A percentile compares a stretch with the other conserved stretches of the same genome.
Evolutionary conservation across 2,329 filamentous ascomycete genomes (phyloP).

Genomic region (Fonsecaea monophora): DNA sequence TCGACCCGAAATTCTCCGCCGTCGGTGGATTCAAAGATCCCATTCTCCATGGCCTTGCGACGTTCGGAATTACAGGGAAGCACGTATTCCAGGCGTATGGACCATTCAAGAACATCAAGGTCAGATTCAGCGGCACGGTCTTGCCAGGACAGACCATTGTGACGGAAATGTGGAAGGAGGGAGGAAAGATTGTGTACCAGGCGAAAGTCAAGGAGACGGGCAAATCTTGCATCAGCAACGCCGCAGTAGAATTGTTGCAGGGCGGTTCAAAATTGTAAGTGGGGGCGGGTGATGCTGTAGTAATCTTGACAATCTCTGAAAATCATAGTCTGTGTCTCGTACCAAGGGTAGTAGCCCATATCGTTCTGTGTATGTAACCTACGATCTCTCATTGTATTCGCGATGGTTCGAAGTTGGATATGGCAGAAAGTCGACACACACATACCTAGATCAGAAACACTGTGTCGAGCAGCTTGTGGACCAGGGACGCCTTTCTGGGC

Average conservation of each 20-base stretch:
- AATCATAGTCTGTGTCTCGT: neutral
- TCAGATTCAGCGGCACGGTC: slow-evolving; percentile 85
- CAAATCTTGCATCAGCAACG: slow-evolving; percentile 82
- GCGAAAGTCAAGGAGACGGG: slow-evolving; percentile 90
- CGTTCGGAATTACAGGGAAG: slow-evolving; percentile 89
- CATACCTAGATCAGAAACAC: no score
- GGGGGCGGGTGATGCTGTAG: neutral
- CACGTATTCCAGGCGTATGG: slow-evolving; percentile 86
- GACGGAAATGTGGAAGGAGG: slow-evolving; percentile 95
- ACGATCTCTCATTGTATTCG: no score
- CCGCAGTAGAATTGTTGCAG: slow-evolving; percentile 72
- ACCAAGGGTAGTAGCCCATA: neutral
- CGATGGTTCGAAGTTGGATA: no score
- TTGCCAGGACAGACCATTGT: slow-evolving; percentile 76
- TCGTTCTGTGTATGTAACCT: neutral
- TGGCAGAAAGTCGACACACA: no score
- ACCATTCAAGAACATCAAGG: slow-evolving; percentile 87
- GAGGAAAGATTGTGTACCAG: slow-evolving; percentile 80
- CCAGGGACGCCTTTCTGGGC: no score
- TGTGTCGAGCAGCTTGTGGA: no score
- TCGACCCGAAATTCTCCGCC: slow-evolving; percentile 92
- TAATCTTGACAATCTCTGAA: neutral
- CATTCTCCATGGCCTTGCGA: slow-evolving; percentile 94
- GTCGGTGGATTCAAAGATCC: slow-evolving; percentile 92
- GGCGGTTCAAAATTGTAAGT: slow-evolving; percentile 1